A percentile compares a stretch with the other conserved stretches of the same genome.
phyloP scores from a whole-genome alignment of 805 yeast genomes.

The Candida sphagnicola region DNA sequence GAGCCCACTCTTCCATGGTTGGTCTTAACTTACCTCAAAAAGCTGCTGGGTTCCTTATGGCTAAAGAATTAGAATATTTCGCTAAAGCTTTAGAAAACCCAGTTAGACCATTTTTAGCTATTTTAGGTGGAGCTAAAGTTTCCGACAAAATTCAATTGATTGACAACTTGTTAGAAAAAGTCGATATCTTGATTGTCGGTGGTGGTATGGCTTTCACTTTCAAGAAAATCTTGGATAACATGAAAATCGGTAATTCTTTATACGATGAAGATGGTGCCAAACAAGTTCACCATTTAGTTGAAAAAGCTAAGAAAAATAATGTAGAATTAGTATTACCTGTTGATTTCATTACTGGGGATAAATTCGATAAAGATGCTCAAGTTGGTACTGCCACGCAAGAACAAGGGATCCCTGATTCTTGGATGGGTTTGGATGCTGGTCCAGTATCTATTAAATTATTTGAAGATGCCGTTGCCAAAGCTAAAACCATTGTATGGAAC shows the following conservation, averaged over 20 bases:
- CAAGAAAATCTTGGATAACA: constrained; percentile 84
- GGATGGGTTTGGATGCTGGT: constrained; percentile 97
- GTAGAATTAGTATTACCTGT: constrained; percentile 93
- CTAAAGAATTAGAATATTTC: constrained; percentile 95
- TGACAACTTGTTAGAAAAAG: constrained; percentile 95
- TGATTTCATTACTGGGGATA: constrained; percentile 94
- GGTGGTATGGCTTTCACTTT: constrained; percentile 99
- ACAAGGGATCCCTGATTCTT: constrained; percentile 90
- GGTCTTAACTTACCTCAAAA: constrained; percentile 93
- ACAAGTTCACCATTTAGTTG: constrained; percentile 87
- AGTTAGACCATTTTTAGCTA: constrained; percentile 96
- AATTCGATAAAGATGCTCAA: constrained; percentile 87
- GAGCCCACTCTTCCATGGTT: constrained; percentile 99
- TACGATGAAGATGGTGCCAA: constrained; percentile 94
- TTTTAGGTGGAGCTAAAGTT: constrained; percentile 99
- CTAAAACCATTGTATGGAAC: constrained; percentile 99
- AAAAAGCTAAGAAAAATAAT: constrained; percentile 93
- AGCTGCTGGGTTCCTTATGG: constrained; percentile 98
- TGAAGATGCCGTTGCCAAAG: constrained; percentile 77
- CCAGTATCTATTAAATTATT: constrained; percentile 81
- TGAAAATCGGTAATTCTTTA: constrained; percentile 88
- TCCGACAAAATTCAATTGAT: constrained; percentile 98
- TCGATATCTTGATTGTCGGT: constrained; percentile 89
- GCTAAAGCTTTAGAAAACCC: constrained; percentile 99
- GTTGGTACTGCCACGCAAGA: constrained; percentile 80